Conservation (phyloP, 2,329 filamentous ascomycete species). For the Verticillium longisporum region DNA sequence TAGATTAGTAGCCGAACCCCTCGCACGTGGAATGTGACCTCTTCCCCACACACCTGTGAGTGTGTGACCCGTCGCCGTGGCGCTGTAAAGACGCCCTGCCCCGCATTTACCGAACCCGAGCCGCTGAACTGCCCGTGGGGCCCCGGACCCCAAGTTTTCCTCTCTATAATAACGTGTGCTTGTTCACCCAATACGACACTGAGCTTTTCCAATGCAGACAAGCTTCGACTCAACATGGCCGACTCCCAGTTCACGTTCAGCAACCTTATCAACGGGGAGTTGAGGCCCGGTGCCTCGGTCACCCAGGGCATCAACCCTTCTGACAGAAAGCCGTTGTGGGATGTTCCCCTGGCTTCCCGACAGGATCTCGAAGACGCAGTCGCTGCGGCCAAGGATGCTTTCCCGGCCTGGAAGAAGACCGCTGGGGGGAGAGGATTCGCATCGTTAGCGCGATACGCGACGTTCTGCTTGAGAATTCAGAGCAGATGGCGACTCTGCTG, state of each 20-base stretch:
- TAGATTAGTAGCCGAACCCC: no score
- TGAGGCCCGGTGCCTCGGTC: slow-evolving; percentile 18
- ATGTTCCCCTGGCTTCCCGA: slow-evolving; percentile 18
- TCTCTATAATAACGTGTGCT: no score
- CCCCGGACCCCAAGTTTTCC: no score
- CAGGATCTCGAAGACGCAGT: slow-evolving; percentile 24
- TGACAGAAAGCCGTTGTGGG: slow-evolving; percentile 20
- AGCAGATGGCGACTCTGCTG: slow-evolving; percentile 15
- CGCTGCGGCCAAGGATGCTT: slow-evolving; percentile 17
- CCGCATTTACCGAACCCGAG: no score
- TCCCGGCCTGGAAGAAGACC: slow-evolving; percentile 21
- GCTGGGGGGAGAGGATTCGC: slow-evolving; percentile 15
- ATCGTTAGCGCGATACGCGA: slow-evolving; percentile 17
- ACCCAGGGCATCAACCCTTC: slow-evolving; percentile 19
- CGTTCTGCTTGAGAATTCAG: slow-evolving; percentile 16
- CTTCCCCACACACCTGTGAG: no score
- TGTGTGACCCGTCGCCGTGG: no score
- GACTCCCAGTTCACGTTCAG: not conserved
- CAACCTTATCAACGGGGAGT: slow-evolving; percentile 17
- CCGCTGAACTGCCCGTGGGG: no score
- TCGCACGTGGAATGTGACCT: no score
- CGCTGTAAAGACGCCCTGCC: no score
- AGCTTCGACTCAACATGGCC: not conserved
- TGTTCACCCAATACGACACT: no score
- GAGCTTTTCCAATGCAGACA: not conserved